These are phyloP conservation scores for Globisporangium mamillatum DNA, from an alignment of 352 stramenopile genomes.

Conservation along the genomic window DNA sequence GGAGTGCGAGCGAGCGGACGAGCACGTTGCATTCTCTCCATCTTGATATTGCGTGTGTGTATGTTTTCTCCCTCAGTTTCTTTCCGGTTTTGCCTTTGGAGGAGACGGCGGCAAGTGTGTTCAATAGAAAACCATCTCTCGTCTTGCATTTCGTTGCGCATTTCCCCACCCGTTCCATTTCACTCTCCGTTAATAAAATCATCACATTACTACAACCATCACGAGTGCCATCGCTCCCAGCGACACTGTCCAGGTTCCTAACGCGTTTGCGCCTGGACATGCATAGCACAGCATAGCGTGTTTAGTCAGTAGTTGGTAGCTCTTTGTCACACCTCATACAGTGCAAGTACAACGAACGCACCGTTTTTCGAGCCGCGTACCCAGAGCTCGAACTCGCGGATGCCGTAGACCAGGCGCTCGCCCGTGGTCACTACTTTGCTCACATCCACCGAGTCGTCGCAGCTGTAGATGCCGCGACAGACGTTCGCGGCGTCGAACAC, in stretches of 20 bases:
- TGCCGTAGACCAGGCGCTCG: slow-evolving; percentile 74
- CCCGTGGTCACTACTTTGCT: slow-evolving; percentile 25
- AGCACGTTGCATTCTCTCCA: not conserved
- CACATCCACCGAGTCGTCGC: slow-evolving; percentile 25
- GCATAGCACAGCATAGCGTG: not conserved
- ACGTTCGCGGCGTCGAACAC: slow-evolving; percentile 47
- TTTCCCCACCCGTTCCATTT: not conserved
- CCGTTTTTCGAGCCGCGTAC: slow-evolving; percentile 50
- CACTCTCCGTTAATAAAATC: not conserved
- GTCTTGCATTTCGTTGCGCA: slow-evolving; percentile 6
- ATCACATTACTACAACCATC: slow-evolving; percentile 8
- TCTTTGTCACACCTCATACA: not conserved
- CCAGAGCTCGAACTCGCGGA: slow-evolving; percentile 79
- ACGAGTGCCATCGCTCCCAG: not conserved
- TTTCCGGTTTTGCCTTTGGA: slow-evolving; percentile 1
- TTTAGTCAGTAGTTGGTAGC: not conserved
- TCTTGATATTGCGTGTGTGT: slow-evolving; percentile 14
- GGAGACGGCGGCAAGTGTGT: slow-evolving; percentile 10
- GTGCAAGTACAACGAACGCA: slow-evolving; percentile 4
- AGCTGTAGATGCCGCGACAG: slow-evolving; percentile 42
- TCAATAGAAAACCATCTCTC: slow-evolving; percentile 15
- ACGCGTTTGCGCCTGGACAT: not conserved
- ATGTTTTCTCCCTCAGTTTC: slow-evolving; percentile 6
- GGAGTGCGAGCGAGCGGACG: not conserved
- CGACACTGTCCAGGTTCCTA: not conserved